Percentiles rank a stretch among this genome's conserved stretches.
Evolutionary conservation across 148 eudicot species (phyloP).

Genomic region (Polygonum aviculare): DNA sequence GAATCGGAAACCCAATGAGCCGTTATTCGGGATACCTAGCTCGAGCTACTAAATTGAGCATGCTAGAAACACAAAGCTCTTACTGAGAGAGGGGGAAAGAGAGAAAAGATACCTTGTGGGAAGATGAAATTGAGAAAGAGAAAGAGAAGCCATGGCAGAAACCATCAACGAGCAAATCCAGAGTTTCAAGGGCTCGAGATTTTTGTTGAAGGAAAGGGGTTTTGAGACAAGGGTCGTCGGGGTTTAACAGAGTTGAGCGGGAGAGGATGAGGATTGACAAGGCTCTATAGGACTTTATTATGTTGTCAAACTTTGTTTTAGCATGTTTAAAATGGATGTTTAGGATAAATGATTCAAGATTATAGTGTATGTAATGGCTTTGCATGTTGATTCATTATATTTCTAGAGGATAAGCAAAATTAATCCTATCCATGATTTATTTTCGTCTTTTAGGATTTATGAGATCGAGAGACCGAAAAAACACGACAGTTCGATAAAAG

Average conservation of each 20-base stretch:
- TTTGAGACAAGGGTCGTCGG: background rate
- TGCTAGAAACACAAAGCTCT: background rate
- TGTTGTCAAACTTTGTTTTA: background rate
- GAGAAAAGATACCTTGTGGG: conserved; percentile 25
- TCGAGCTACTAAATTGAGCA: background rate
- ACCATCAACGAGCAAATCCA: background rate
- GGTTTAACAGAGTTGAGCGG: conserved; percentile 15
- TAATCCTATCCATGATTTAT: too few relatives aligned
- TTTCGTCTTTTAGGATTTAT: too few relatives aligned
- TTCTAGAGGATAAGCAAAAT: too few relatives aligned
- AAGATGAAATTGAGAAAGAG: conserved; percentile 29
- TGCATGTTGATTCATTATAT: too few relatives aligned
- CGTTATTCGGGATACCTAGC: background rate
- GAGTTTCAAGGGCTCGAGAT: background rate
- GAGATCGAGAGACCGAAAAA: too few relatives aligned
- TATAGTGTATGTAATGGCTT: too few relatives aligned
- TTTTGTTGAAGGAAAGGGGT: background rate
- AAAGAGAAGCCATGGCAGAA: conserved; percentile 34
- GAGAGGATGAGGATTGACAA: conserved; percentile 9
- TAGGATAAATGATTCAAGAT: too few relatives aligned
- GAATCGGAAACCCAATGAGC: background rate
- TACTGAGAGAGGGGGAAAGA: background rate
- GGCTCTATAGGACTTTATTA: background rate
- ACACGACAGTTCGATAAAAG: too few relatives aligned
- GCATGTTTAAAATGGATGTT: too few relatives aligned